Evolutionary conservation across 495 filamentous ascomycete species (phyloP).

Genomic region (Echria macrotheca): DNA sequence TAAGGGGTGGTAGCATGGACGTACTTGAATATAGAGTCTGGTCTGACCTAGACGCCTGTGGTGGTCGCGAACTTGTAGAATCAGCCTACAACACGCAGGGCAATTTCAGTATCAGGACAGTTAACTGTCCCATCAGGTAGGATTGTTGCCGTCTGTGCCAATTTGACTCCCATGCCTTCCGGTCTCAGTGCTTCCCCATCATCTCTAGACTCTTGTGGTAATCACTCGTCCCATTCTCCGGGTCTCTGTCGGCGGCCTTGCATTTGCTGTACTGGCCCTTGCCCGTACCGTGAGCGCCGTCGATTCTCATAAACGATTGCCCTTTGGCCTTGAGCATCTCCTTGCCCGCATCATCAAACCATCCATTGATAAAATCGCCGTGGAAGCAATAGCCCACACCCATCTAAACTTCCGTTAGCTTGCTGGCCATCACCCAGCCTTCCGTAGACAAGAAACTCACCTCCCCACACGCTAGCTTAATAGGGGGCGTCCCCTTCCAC

Average conservation of each 20-base stretch:
- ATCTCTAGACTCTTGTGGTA: conserved; percentile 34
- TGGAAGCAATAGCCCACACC: conserved; percentile 36
- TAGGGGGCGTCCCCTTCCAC: conserved; percentile 31
- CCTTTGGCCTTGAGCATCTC: conserved; percentile 30
- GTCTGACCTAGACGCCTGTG: no score
- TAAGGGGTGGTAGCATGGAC: no score
- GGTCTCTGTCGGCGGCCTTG: conserved; percentile 32
- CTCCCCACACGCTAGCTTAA: conserved; percentile 31
- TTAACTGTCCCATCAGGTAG: no score
- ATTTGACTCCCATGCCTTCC: not conserved
- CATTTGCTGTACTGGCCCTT: conserved; percentile 26
- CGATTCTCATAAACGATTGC: conserved; percentile 31
- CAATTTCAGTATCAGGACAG: no score
- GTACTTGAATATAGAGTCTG: no score
- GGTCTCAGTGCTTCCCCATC: conserved; percentile 18
- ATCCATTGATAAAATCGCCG: conserved; percentile 35
- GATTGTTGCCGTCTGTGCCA: not conserved
- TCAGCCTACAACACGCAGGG: no score
- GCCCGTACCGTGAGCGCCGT: conserved; percentile 30
- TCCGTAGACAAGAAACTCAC: conserved; percentile 16
- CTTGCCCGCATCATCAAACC: conserved; percentile 32
- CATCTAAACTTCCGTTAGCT: conserved; percentile 15
- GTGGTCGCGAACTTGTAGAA: no score
- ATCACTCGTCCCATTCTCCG: conserved; percentile 28
- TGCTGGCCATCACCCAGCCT: not conserved